Conservation (phyloP, 2,329 filamentous ascomycete genomes). For the Stachybotrys chartarum region DNA sequence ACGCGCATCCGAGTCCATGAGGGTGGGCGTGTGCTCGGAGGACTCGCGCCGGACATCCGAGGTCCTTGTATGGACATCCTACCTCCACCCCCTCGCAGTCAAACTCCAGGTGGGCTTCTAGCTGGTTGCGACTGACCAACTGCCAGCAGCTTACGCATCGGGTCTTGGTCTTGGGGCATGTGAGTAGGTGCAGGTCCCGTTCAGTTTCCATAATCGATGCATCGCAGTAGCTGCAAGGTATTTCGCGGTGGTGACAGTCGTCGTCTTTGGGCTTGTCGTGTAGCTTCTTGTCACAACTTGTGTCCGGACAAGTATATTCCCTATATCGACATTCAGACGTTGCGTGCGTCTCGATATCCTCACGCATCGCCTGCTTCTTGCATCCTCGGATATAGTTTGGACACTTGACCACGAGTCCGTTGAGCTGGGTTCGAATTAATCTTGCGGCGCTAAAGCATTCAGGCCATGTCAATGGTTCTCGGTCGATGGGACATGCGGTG, state of each 20-base stretch:
- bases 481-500: conserved; percentile 50
- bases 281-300: conserved; percentile 43
- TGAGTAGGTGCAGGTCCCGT: conserved; percentile 23
- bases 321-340: conserved; percentile 49
- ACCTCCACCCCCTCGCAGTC: conserved; percentile 44
- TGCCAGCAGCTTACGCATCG: conserved; percentile 42
- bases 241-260: conserved; percentile 47
- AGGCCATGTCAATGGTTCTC: conserved; percentile 32
- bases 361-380: conserved; percentile 39
- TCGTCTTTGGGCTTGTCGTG: conserved; percentile 42
- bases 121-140: conserved; percentile 33
- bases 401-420: conserved; percentile 51
- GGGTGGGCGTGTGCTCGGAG: conserved; percentile 29
- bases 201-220: conserved; percentile 38
- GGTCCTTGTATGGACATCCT: conserved; percentile 36
- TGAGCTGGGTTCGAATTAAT: conserved; percentile 53
- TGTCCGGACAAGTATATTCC: conserved; percentile 47
- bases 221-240: conserved; percentile 48
- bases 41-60: conserved; percentile 26
- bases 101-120: conserved; percentile 38
- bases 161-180: conserved; percentile 39
- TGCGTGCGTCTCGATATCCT: conserved; percentile 49
- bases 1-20: conserved; percentile 43
- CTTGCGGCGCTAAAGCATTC: conserved; percentile 34
- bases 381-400: conserved; percentile 48